phyloP scores from a whole-genome alignment of 805 yeast species.

The Saccharomycopsis selenospora region DNA sequence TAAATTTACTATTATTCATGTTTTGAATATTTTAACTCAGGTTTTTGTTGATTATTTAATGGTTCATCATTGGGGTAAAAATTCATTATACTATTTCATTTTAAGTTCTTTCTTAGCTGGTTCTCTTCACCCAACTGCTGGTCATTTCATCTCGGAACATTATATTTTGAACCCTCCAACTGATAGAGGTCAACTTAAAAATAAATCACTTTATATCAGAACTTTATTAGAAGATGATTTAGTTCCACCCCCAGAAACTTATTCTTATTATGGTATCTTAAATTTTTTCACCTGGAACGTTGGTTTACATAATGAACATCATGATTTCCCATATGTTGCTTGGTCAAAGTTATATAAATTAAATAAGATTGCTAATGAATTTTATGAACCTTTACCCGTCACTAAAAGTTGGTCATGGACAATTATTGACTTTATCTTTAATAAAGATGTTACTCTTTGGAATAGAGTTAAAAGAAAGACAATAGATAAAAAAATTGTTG shows the following conservation, averaged over 20 bases:
- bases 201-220: slow-evolving; percentile 15
- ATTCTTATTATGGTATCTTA: slow-evolving; percentile 77
- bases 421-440: slow-evolving; percentile 60
- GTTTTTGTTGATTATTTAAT: slow-evolving; percentile 49
- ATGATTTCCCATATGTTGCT: slow-evolving; percentile 89
- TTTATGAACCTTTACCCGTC: slow-evolving; percentile 71
- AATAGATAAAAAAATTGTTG: background rate
- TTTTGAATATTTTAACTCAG: slow-evolving; percentile 56
- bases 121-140: slow-evolving; percentile 88
- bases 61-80: slow-evolving; percentile 55
- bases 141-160: slow-evolving; percentile 94
- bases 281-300: slow-evolving; percentile 84
- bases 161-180: slow-evolving; percentile 59
- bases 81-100: slow-evolving; percentile 57
- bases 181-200: slow-evolving; percentile 20
- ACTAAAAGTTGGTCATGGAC: slow-evolving; percentile 77
- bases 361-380: slow-evolving; percentile 64
- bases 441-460: slow-evolving; percentile 64
- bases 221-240: slow-evolving; percentile 16
- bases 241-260: slow-evolving; percentile 69
- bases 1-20: slow-evolving; percentile 67
- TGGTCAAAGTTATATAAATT: slow-evolving; percentile 74
- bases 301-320: slow-evolving; percentile 92
- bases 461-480: slow-evolving; percentile 67
- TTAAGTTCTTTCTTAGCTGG: slow-evolving; percentile 83